These are phyloP conservation scores for Blakeslea trispora DNA, from an alignment of 371 early-diverging fungal species.

Conservation along the genomic window DNA sequence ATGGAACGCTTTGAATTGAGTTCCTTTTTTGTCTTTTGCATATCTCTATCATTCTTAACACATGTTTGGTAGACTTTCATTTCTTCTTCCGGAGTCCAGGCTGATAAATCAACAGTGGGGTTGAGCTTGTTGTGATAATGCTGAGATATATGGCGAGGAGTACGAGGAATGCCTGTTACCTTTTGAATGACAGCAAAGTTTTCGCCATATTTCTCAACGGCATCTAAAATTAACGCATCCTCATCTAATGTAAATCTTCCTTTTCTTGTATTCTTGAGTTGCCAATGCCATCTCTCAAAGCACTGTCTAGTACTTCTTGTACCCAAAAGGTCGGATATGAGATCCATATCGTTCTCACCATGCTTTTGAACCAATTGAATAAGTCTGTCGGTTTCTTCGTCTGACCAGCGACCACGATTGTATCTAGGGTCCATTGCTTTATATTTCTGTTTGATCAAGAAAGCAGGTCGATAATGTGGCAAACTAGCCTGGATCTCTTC, in stretches of 20 bases:
- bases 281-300: slow-evolving; percentile 45
- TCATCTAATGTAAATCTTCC: slow-evolving; percentile 40
- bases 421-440: slow-evolving; percentile 29
- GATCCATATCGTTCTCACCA: slow-evolving; percentile 21
- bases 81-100: slow-evolving; percentile 40
- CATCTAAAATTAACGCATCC: slow-evolving; percentile 29
- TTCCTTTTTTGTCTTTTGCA: slow-evolving; percentile 27
- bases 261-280: slow-evolving; percentile 15
- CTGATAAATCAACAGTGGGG: slow-evolving; percentile 37
- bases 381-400: slow-evolving; percentile 26
- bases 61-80: slow-evolving; percentile 16
- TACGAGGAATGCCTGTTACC: slow-evolving; percentile 32
- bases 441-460: slow-evolving; percentile 28
- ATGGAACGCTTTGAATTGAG: slow-evolving; percentile 24
- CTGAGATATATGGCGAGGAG: slow-evolving; percentile 43
- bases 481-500: slow-evolving; percentile 21
- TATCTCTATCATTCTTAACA: slow-evolving; percentile 11
- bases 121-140: slow-evolving; percentile 37
- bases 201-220: slow-evolving; percentile 39
- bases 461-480: slow-evolving; percentile 23
- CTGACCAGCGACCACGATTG: slow-evolving; percentile 41
- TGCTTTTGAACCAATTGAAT: slow-evolving; percentile 7
- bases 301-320: slow-evolving; percentile 40
- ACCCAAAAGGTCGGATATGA: slow-evolving; percentile 19
- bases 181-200: slow-evolving; percentile 35